Conservation (phyloP, 192 early-diverging fungal species). For the Backusella liffmaniae region DNA sequence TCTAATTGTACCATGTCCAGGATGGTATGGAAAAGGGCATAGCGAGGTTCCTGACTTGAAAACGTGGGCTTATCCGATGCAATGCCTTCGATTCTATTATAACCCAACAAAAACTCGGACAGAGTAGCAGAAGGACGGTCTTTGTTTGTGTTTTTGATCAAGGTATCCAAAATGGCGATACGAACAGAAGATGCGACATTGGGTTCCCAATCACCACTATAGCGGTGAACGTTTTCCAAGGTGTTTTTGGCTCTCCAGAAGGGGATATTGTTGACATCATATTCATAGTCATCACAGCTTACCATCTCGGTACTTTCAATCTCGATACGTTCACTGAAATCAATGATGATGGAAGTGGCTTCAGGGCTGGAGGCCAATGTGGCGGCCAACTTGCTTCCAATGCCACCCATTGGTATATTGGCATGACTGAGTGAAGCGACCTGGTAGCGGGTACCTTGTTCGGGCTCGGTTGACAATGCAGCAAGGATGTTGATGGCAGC, state of each 20-base stretch:
- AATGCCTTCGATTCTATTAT: slow-evolving; percentile 48
- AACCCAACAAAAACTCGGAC: slow-evolving; percentile 91
- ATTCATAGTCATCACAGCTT: slow-evolving; percentile 29
- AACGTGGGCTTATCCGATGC: slow-evolving; percentile 29
- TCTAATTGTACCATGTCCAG: slow-evolving; percentile 22
- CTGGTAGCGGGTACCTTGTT: slow-evolving; percentile 51
- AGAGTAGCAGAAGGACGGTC: slow-evolving; percentile 65
- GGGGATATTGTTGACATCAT: slow-evolving; percentile 41
- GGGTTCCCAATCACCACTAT: neutral
- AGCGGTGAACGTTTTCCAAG: slow-evolving; percentile 25
- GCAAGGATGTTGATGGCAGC: slow-evolving; percentile 69
- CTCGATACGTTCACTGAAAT: slow-evolving; percentile 77
- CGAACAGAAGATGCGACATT: slow-evolving; percentile 49
- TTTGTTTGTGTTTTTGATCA: slow-evolving; percentile 70
- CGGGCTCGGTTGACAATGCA: slow-evolving; percentile 68
- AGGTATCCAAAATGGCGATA: slow-evolving; percentile 80
- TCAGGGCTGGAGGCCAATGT: slow-evolving; percentile 63
- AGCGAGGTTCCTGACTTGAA: slow-evolving; percentile 31
- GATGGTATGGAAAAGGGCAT: neutral
- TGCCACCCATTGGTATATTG: slow-evolving; percentile 44
- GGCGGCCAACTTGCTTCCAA: slow-evolving; percentile 72
- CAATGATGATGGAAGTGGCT: slow-evolving; percentile 69
- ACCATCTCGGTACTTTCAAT: slow-evolving; percentile 49
- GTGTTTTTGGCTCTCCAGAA: slow-evolving; percentile 35
- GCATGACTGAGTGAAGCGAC: slow-evolving; percentile 34